phyloP scores from a whole-genome alignment of 2,329 filamentous ascomycete genomes.

The Seiridium unicorne region DNA sequence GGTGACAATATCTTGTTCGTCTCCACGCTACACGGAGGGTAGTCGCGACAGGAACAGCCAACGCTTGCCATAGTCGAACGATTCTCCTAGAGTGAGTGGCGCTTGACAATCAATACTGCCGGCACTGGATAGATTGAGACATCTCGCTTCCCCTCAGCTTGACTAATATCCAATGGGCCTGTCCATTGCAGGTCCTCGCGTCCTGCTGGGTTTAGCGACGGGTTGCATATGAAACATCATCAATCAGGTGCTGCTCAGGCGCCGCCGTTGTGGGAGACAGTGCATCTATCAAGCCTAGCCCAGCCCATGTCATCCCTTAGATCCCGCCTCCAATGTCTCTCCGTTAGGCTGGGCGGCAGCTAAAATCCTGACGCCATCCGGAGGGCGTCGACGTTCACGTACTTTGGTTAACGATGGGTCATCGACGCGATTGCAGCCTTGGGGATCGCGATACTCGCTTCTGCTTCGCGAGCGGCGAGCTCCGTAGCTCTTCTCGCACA shows the following conservation, averaged over 20 bases:
- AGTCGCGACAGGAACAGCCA: constrained; percentile 22
- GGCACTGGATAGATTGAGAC: constrained; percentile 7
- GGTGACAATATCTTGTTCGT: constrained; percentile 93
- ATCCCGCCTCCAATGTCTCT: neutral
- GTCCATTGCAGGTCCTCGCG: neutral
- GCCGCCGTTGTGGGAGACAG: neutral
- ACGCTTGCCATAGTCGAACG: neutral
- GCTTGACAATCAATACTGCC: constrained; percentile 4
- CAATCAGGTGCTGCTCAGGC: constrained; percentile 9
- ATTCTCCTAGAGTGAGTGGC: neutral
- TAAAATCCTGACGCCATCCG: neutral
- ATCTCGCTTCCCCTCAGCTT: neutral
- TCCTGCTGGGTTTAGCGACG: neutral
- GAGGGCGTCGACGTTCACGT: neutral
- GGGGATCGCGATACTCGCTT: too few species aligned
- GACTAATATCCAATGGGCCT: neutral
- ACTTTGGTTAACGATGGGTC: neutral
- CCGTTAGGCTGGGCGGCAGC: neutral
- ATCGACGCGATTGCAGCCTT: neutral
- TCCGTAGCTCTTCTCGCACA: neutral
- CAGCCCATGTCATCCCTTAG: neutral
- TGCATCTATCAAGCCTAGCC: neutral
- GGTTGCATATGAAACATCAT: constrained; percentile 17
- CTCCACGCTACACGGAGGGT: constrained; percentile 93
- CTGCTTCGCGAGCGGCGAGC: neutral